Base-by-base conservation (phyloP, 2,329 filamentous ascomycete genomes). In the Verticillium nonalfalfae region DNA sequence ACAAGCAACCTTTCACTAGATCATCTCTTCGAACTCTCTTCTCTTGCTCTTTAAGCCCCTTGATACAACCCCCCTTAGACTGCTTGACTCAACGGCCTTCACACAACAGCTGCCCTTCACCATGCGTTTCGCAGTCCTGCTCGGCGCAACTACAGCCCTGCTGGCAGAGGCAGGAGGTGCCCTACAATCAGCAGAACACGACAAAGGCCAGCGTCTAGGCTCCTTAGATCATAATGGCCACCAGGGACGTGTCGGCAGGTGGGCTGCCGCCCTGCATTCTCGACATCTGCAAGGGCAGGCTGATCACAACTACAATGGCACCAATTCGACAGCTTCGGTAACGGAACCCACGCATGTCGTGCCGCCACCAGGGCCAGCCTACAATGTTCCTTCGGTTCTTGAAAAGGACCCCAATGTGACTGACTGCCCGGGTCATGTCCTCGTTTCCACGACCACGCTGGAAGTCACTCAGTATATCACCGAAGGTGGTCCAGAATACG, bases 401-500 rank as follows among this genome's bases (percentile, higher is more conserved):
- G 55, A 36, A 21, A n/a, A 57, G 55, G 14, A 18, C 13, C 55
- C 39, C 13, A 13, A 11, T 39, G 21, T 40, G 21, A 57, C 55
- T 1, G 39, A 50, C 21, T 58, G 57, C 26, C 38, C 38, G 7
- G 21, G 26, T 5, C 31, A 50, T 9, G 59, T 72, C 4, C 60
- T 71, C 13, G 63, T 71, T 58, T 70, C 70, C 13, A 74, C 70
- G 2, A 69, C 66, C 35, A 76, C 71, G 3, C 59, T 75, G 7
- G 74, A 76, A 33, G 66, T 72, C 7, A 72, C 70, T 7, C 66
- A 72, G 36, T 71, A 68, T 45, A 65, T 74, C 15, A 75, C 73
- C 11, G 68, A 70, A 35, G 67, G 69, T 2, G 64, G 71, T 36
- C 64, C 68, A 21, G 59, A 62, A 33, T 61, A 66, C 45, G 4